Percentiles rank a stretch among this genome's conserved stretches.
These are phyloP conservation scores for Baorangia bicolor DNA, from an alignment of 768 basidiomycete genomes.

Conservation along the genomic window DNA sequence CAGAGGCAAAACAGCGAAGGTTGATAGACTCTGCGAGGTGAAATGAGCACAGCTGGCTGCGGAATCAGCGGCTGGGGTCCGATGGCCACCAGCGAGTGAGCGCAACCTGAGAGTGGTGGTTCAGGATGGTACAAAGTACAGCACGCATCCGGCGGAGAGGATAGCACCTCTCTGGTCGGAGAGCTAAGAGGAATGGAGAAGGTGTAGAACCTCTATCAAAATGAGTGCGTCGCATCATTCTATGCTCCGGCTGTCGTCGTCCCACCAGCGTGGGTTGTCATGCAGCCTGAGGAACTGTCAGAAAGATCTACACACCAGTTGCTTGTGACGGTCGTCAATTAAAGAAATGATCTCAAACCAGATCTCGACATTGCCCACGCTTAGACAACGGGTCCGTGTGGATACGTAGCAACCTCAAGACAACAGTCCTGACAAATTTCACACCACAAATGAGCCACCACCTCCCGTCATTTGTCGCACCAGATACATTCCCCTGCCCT, in stretches of 20 bases:
- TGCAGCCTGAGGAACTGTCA: conserved; percentile 1
- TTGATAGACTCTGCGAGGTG: neutral
- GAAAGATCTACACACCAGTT: neutral
- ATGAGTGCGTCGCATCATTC: neutral
- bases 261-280: conserved; percentile 6
- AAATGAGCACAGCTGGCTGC: conserved; percentile 4
- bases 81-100: conserved; percentile 8
- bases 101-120: neutral
- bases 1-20: neutral
- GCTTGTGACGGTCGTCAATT: conserved; percentile 1
- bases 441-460: conserved; percentile 24
- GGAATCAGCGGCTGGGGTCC: conserved; percentile 6
- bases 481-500: conserved; percentile 68
- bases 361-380: conserved; percentile 9
- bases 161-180: neutral
- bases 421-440: conserved; percentile 7
- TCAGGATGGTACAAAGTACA: neutral
- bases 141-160: neutral
- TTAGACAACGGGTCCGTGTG: conserved; percentile 3
- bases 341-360: conserved; percentile 4
- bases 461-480: conserved; percentile 78
- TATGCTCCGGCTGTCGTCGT: neutral
- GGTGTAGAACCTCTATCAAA: too few species aligned
- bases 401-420: conserved; percentile 16
- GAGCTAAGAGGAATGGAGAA: neutral